phyloP scores from a whole-genome alignment of 257 asterid species.

The Solanum appendiculatum region DNA sequence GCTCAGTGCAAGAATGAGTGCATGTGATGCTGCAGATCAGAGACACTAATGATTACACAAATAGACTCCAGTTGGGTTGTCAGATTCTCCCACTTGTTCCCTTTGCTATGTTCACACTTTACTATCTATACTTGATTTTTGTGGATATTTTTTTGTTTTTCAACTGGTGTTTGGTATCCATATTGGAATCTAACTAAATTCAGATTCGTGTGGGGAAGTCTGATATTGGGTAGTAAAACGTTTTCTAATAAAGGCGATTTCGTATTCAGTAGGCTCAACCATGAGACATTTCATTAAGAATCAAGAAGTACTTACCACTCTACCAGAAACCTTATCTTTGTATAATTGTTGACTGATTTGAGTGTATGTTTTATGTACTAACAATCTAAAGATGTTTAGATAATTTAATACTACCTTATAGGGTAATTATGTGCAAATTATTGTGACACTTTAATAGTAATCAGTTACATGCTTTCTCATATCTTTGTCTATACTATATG shows the following conservation, averaged over 20 bases:
- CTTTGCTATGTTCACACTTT: neutral
- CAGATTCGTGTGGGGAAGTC: fast-evolving
- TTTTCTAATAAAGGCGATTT: neutral
- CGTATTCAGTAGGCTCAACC: neutral
- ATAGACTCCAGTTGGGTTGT: neutral
- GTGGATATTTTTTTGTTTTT: neutral
- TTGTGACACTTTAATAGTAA: too few species aligned
- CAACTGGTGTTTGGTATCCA: fast-evolving
- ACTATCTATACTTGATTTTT: neutral
- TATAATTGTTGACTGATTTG: neutral
- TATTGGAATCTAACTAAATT: neutral
- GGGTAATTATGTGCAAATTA: neutral
- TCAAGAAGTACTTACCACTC: too few species aligned
- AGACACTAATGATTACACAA: neutral
- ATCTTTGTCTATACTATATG: neutral
- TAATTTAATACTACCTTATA: neutral
- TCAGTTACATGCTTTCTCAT: neutral
- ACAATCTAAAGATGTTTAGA: neutral
- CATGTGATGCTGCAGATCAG: neutral
- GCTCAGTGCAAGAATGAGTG: neutral
- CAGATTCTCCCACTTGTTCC: neutral
- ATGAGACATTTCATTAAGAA: neutral
- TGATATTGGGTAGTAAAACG: fast-evolving
- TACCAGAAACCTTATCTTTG: neutral
- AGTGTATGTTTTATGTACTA: neutral